A percentile compares a stretch with the other conserved stretches of the same genome.
Conservation (phyloP, 805 yeast genomes). For the Candida loeiensis region DNA sequence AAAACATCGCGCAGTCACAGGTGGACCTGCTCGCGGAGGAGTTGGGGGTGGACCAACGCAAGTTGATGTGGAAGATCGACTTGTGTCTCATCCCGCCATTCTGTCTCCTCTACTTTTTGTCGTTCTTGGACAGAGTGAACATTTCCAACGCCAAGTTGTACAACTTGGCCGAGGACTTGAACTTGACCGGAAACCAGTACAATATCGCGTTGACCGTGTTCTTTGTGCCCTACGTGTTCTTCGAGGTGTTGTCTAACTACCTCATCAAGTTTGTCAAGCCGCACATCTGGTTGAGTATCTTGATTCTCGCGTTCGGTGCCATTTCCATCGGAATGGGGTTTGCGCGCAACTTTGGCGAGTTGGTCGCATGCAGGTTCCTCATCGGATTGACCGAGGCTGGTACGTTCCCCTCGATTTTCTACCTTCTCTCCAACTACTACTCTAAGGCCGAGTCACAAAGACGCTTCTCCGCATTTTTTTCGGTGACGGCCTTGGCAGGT, state of each 20-base stretch:
- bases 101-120: slow-evolving; percentile 66
- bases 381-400: slow-evolving; percentile 70
- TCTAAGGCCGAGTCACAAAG: slow-evolving; percentile 62
- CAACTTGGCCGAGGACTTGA: slow-evolving; percentile 56
- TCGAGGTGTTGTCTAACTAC: slow-evolving; percentile 65
- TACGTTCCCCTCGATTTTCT: slow-evolving; percentile 73
- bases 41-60: slow-evolving; percentile 49
- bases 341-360: slow-evolving; percentile 51
- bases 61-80: slow-evolving; percentile 63
- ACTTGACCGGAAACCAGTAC: slow-evolving; percentile 55
- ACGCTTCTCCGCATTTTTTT: slow-evolving; percentile 65
- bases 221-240: slow-evolving; percentile 65
- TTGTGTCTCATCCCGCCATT: slow-evolving; percentile 73
- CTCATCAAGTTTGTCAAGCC: slow-evolving; percentile 57
- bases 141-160: slow-evolving; percentile 77
- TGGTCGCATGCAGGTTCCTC: slow-evolving; percentile 60
- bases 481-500: slow-evolving; percentile 72
- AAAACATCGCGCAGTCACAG: slow-evolving; percentile 9
- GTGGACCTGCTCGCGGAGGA: slow-evolving; percentile 23
- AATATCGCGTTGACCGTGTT: slow-evolving; percentile 65
- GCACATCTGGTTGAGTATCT: slow-evolving; percentile 56
- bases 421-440: slow-evolving; percentile 64
- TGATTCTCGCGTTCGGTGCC: slow-evolving; percentile 62
- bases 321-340: slow-evolving; percentile 66
- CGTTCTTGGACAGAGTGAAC: slow-evolving; percentile 79